Conservation (phyloP, 306 rosid species). For the Adenanthera pavonina region DNA sequence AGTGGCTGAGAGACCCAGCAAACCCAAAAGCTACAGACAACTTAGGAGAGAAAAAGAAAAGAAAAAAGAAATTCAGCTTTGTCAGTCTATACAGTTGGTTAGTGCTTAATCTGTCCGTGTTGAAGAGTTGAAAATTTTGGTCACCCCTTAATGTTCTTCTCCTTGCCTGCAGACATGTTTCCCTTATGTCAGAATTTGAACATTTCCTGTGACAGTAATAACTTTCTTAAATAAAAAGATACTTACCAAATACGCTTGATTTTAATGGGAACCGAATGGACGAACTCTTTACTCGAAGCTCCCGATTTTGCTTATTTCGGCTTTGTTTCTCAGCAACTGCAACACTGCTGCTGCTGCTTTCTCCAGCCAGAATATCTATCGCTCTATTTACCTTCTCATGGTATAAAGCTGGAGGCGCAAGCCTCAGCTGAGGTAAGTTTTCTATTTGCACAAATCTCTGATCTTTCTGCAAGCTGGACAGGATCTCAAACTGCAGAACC, state of each 20-base stretch:
- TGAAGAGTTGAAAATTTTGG: not conserved
- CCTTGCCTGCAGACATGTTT: slow-evolving; percentile 61
- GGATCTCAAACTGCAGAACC: slow-evolving; percentile 86
- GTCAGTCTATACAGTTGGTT: slow-evolving; percentile 55
- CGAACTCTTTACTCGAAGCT: slow-evolving; percentile 80
- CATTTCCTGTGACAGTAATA: slow-evolving; percentile 12
- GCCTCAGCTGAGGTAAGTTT: slow-evolving; percentile 80
- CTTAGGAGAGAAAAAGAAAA: slow-evolving; percentile 25
- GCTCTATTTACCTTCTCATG: slow-evolving; percentile 88
- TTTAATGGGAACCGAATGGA: slow-evolving; percentile 76
- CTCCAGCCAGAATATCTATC: slow-evolving; percentile 58
- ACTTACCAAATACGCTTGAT: slow-evolving; percentile 81
- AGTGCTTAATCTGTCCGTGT: slow-evolving; percentile 40
- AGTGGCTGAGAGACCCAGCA: slow-evolving; percentile 29
- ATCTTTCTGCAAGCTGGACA: slow-evolving; percentile 73
- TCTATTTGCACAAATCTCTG: slow-evolving; percentile 82
- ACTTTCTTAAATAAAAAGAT: slow-evolving; percentile 3
- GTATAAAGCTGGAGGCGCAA: slow-evolving; percentile 91
- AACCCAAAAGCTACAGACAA: slow-evolving; percentile 23
- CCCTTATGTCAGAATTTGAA: slow-evolving; percentile 38
- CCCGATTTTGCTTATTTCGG: slow-evolving; percentile 64
- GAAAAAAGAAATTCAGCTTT: not conserved
- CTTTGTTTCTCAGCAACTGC: slow-evolving; percentile 53
- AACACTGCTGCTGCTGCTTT: slow-evolving; percentile 50
- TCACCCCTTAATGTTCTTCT: slow-evolving; percentile 70